phyloP scores from a whole-genome alignment of 768 basidiomycete species.

The Amanita muscaria region DNA sequence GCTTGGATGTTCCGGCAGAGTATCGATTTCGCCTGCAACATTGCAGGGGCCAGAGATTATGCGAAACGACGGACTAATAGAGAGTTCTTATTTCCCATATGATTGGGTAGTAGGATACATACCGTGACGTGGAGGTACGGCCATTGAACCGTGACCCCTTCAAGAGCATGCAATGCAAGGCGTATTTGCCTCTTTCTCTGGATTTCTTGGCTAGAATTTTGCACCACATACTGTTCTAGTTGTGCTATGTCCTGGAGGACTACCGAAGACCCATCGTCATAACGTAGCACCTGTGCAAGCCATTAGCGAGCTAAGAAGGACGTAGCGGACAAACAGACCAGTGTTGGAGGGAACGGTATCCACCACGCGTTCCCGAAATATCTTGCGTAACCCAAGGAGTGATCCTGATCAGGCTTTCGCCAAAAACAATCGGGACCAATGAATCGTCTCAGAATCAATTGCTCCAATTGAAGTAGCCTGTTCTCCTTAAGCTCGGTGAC shows the following conservation, averaged over 20 bases:
- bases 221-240: constrained; percentile 49
- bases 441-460: constrained; percentile 45
- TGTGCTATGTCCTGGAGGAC: constrained; percentile 39
- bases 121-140: constrained; percentile 56
- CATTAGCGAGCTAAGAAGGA: constrained; percentile 1
- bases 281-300: constrained; percentile 48
- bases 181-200: constrained; percentile 47
- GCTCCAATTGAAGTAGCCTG: constrained; percentile 39
- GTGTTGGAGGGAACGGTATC: constrained; percentile 69
- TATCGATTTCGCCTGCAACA: constrained; percentile 41
- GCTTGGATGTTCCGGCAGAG: constrained; percentile 36
- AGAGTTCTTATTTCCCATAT: not conserved
- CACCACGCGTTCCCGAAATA: constrained; percentile 76
- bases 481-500: constrained; percentile 37
- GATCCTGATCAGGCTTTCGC: constrained; percentile 28
- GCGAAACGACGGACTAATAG: constrained; percentile 38
- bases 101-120: constrained; percentile 12
- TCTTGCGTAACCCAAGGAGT: constrained; percentile 29
- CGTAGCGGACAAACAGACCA: constrained; percentile 30
- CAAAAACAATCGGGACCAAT: constrained; percentile 72
- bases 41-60: constrained; percentile 32
- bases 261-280: constrained; percentile 49
- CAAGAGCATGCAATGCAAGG: constrained; percentile 54
- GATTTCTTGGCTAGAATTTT: constrained; percentile 48
- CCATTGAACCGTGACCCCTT: constrained; percentile 53